Base-by-base conservation (phyloP, 306 rosid genomes). In the Castanospermum australe region DNA sequence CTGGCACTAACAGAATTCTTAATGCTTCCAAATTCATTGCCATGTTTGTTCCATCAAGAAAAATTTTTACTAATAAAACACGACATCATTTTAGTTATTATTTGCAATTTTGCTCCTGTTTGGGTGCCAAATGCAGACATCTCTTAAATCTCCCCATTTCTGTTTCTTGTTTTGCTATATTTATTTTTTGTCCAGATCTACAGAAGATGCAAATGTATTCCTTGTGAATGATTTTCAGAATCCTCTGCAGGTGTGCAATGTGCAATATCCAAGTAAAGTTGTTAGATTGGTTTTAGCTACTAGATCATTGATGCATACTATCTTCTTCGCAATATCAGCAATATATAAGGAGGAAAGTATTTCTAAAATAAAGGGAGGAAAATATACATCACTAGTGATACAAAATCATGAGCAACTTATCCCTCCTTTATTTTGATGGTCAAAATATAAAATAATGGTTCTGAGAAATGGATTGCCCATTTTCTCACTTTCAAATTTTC, bases 191-290 rank as follows among this genome's bases (percentile, higher is more conserved):
- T 82, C 66, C 96, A 95, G 99, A 85, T 96, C 99, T 18, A 86
- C 89, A 7, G 99, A 96, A 77, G 97, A 96, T 84, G 86, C 97
- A 62, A 96, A 96, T 39, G 90, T 90, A 64, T 93, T 93, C 83
- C 85, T 91, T 28, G 93, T 96, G 67, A 93, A 96, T 84, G 97
- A 96, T 88, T 93, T 90, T 85, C 89, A 90, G 88, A 91, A 87
- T 90, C 96, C 98, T 28, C 92, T 96, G 66, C 99, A 93, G 98
- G 99, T 93, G 77, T 54, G 88, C 54, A 94, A 89, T 85, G 66
- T 44, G 79, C 44, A 39, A 52, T 56, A 47, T 69, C 67, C 70
- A 57, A 45, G 55, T 74, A 36, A 35, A 55, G 51, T 76, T 68
- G 25, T 67, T 39, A 72, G 24, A 72, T 77, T 69, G 33, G 75